Conservation (phyloP, 108 stramenopile species). For the Bacterosira constricta region DNA sequence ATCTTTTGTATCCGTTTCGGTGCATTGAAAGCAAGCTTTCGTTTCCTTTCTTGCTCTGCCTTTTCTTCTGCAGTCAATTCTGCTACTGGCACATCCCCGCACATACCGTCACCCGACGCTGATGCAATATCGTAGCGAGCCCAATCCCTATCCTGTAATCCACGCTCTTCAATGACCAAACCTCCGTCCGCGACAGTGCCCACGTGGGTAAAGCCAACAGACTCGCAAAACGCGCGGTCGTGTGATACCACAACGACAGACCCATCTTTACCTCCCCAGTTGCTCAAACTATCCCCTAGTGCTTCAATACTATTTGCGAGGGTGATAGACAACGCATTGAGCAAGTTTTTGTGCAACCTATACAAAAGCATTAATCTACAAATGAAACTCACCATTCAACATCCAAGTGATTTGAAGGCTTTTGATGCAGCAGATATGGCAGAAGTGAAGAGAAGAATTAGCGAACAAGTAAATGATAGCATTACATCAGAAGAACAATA, state of each 20-base stretch:
- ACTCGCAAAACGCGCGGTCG: constrained; percentile 89
- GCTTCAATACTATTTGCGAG: constrained; percentile 77
- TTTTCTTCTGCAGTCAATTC: constrained; percentile 43
- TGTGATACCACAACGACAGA: constrained; percentile 92
- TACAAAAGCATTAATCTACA: neutral
- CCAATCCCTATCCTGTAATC: constrained; percentile 80
- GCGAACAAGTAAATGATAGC: neutral
- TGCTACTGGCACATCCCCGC: constrained; percentile 9
- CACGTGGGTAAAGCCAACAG: constrained; percentile 88
- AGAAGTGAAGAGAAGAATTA: too few species aligned
- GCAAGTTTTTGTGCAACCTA: too few species aligned
- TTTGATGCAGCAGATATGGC: constrained; percentile 27
- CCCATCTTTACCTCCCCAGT: constrained; percentile 83
- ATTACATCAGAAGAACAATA: neutral
- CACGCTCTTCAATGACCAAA: constrained; percentile 75
- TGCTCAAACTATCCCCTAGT: constrained; percentile 70
- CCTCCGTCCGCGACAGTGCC: constrained; percentile 81
- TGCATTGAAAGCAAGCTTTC: constrained; percentile 86
- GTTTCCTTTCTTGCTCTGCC: constrained; percentile 49
- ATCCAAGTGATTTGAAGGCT: constrained; percentile 74
- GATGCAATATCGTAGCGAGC: constrained; percentile 51
- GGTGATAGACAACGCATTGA: too few species aligned
- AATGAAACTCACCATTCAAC: constrained; percentile 36
- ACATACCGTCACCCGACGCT: constrained; percentile 11
- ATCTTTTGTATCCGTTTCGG: constrained; percentile 78